Evolutionary conservation across 306 rosid species (phyloP).

Genomic region (Vachellia collinsii): DNA sequence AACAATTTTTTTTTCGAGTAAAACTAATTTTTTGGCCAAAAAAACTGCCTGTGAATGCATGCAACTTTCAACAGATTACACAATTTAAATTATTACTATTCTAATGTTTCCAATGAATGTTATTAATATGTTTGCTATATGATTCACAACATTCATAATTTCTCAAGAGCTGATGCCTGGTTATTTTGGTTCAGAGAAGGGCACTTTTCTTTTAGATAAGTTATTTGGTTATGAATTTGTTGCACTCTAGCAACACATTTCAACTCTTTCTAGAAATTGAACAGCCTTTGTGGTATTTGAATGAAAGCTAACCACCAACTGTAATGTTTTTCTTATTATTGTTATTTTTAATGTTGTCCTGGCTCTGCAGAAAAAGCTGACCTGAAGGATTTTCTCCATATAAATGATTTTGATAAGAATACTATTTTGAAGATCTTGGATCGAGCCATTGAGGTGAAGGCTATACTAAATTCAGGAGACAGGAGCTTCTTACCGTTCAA

Average conservation of each 20-base stretch:
- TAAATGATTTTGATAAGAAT: conserved; percentile 75
- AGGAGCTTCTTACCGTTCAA: conserved; percentile 75
- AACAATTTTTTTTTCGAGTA: not conserved
- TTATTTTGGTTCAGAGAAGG: not conserved
- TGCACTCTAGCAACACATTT: not conserved
- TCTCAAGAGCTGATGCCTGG: not conserved
- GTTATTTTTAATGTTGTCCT: not conserved
- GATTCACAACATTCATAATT: not conserved
- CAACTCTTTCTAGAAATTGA: not conserved
- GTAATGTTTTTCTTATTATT: conserved; percentile 2
- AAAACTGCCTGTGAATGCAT: not conserved
- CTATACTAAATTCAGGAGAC: conserved; percentile 81
- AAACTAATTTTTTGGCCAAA: not conserved
- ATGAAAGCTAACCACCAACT: not conserved
- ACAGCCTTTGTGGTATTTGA: conserved; percentile 1
- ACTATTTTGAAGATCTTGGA: conserved; percentile 79
- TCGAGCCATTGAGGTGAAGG: conserved; percentile 85
- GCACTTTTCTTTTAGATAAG: not conserved
- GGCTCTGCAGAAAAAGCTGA: conserved; percentile 51
- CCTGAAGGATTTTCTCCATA: conserved; percentile 81
- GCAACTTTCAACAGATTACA: not conserved
- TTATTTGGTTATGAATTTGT: not conserved
- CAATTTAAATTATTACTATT: not conserved
- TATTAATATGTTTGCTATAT: not conserved
- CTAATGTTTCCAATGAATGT: not conserved